These are phyloP conservation scores for Arxiozyma bovina DNA, from an alignment of 1,139 yeast genomes.

Conservation along the genomic window DNA sequence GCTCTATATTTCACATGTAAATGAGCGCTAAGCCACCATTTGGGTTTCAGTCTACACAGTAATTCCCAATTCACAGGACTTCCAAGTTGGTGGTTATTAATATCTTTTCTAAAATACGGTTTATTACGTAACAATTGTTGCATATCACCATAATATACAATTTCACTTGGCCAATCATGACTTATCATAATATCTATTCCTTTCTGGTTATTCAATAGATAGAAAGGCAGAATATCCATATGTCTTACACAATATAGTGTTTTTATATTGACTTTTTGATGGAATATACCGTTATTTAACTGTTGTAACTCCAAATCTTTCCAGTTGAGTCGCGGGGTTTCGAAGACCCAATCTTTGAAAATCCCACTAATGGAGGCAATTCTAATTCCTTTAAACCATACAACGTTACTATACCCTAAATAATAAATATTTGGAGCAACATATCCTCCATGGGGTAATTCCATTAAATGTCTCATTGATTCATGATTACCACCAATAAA, in stretches of 20 bases:
- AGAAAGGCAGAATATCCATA: slow-evolving; percentile 50
- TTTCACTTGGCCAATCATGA: slow-evolving; percentile 94
- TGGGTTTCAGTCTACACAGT: slow-evolving; percentile 49
- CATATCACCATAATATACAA: slow-evolving; percentile 56
- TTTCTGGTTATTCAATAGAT: slow-evolving; percentile 26
- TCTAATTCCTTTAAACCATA: slow-evolving; percentile 64
- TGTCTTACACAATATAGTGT: slow-evolving; percentile 66
- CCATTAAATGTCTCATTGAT: slow-evolving; percentile 66
- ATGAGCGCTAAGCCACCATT: slow-evolving; percentile 83
- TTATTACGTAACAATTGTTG: slow-evolving; percentile 44
- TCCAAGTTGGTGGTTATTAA: slow-evolving; percentile 55
- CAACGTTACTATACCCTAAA: slow-evolving; percentile 67
- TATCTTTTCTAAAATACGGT: slow-evolving; percentile 61
- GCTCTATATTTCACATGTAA: slow-evolving; percentile 73
- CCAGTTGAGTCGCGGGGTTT: slow-evolving; percentile 26
- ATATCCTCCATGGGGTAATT: slow-evolving; percentile 85
- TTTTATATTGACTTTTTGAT: slow-evolving; percentile 39
- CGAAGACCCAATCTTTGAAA: slow-evolving; percentile 45
- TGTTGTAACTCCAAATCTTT: slow-evolving; percentile 32
- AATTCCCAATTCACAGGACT: slow-evolving; percentile 61
- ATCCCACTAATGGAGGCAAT: slow-evolving; percentile 86
- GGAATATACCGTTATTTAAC: slow-evolving; percentile 20
- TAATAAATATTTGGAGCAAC: slow-evolving; percentile 87
- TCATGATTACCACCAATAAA: slow-evolving; percentile 97
- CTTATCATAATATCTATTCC: slow-evolving; percentile 43